Evolutionary conservation across 78 protist species (phyloP), one percentile per base, ranked within the genome.

Genomic region (Bigelowiella natans): DNA sequence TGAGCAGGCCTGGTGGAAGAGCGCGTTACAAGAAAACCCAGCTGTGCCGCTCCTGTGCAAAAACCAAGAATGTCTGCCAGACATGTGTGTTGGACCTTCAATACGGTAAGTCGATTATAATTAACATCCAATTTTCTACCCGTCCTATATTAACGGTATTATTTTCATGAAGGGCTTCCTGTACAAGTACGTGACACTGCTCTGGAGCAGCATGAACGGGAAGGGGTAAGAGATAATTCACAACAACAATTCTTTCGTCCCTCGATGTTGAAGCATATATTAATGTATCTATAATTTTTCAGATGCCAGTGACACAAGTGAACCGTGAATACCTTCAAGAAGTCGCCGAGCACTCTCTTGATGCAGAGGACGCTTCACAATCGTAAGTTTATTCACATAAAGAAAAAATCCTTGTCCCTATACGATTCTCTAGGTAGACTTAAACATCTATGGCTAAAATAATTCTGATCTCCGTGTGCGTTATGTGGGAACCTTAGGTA

Each of bases 31-130:
- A 94, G 82, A 93, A 90, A 39, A 95, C 98, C n/a, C 95, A 91
- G 83, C 89, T 97, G 31, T 97, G 99, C 92, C 97, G 93, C 51
- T 91, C 95, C 37, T 97, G 99, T 86, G 93, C 98, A 39, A 94
- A 95, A 37, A 37, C 93, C 18, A 96, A 96, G 94, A 96, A 97
- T 87, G 98, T 95, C 0, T 97, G 99, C 91, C 99, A 97, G 40
- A 95, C 95, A 0, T 97, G 99, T 92, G 36, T 97, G 31, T 92
- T 95, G 37, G 99, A 97, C 73, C 93, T 97, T 30, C 93, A 95
- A 31, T 95, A 93, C 85, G 98, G 94, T 51, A 51, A 7, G 0
- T 34, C 85, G 73, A 51, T 28, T 26, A 26, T 51, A 51, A 51
- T 90, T 87, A 30, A 63, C 40, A 1, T 89, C 37, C 2, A 89